Percentiles rank a stretch among this genome's conserved stretches.
These are phyloP conservation scores for Serendipita sp. DNA, from an alignment of 768 basidiomycete species.

Conservation along the genomic window DNA sequence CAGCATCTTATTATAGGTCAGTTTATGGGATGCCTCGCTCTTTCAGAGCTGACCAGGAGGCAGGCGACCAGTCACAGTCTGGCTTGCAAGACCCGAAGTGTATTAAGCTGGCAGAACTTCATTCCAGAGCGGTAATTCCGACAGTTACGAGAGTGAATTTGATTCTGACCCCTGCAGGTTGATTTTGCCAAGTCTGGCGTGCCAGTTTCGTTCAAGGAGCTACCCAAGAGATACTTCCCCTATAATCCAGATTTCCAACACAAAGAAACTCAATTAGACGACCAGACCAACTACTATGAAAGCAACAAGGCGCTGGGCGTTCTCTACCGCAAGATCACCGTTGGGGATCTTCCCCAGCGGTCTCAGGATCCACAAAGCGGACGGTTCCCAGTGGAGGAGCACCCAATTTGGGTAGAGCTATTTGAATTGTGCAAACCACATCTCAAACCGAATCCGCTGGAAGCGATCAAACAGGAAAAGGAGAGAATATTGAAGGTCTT, in stretches of 20 bases:
- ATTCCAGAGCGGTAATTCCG: slow-evolving; percentile 16
- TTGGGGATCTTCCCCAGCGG: background rate
- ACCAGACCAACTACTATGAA: slow-evolving; percentile 6
- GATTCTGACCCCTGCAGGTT: slow-evolving; percentile 6
- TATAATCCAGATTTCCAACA: background rate
- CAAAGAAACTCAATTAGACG: slow-evolving; percentile 11
- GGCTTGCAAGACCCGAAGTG: slow-evolving; percentile 40
- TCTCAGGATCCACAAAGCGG: background rate
- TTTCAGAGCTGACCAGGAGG: slow-evolving; percentile 40
- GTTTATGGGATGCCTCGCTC: background rate
- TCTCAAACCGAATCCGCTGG: background rate
- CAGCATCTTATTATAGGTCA: slow-evolving; percentile 33
- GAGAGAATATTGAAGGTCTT: background rate
- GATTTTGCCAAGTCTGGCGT: slow-evolving; percentile 15
- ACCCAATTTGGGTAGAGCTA: background rate
- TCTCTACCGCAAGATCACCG: slow-evolving; percentile 9
- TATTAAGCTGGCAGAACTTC: slow-evolving; percentile 35
- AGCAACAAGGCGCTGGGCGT: slow-evolving; percentile 8
- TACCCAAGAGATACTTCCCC: slow-evolving; percentile 8
- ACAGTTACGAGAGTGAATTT: background rate
- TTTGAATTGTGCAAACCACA: background rate
- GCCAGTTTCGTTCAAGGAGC: background rate
- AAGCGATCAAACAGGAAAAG: background rate
- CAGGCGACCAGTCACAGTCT: slow-evolving; percentile 45
- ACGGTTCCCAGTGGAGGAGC: background rate